Percentiles rank a stretch among this genome's conserved stretches.
These are phyloP conservation scores for Euphorbia lathyris DNA, from an alignment of 345 rosid genomes.

Conservation along the genomic window DNA sequence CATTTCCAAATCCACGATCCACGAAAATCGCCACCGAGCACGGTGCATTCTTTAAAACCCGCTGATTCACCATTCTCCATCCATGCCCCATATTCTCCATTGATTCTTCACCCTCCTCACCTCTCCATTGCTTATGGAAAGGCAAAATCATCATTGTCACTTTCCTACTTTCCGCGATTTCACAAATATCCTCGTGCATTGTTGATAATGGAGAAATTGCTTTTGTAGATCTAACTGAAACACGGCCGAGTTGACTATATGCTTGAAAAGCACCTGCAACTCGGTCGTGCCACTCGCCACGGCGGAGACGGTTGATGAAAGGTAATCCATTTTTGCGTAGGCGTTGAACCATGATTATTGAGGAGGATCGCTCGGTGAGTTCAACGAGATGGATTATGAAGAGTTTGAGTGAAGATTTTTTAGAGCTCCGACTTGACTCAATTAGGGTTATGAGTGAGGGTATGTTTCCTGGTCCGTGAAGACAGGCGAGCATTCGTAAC, in stretches of 20 bases:
- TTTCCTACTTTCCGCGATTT: slow-evolving; percentile 64
- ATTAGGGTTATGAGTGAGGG: slow-evolving; percentile 60
- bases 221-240: slow-evolving; percentile 57
- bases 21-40: slow-evolving; percentile 78
- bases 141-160: slow-evolving; percentile 63
- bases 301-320: slow-evolving; percentile 49
- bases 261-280: slow-evolving; percentile 61
- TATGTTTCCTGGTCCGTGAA: slow-evolving; percentile 61
- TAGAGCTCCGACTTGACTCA: slow-evolving; percentile 62
- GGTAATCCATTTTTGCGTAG: slow-evolving; percentile 68
- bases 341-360: slow-evolving; percentile 69
- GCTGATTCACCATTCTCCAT: slow-evolving; percentile 74
- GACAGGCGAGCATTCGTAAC: slow-evolving; percentile 67
- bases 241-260: slow-evolving; percentile 66
- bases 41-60: slow-evolving; percentile 62
- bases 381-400: slow-evolving; percentile 74
- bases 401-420: slow-evolving; percentile 55
- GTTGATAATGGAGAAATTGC: slow-evolving; percentile 56
- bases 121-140: slow-evolving; percentile 79
- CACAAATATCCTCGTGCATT: slow-evolving; percentile 83
- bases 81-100: slow-evolving; percentile 64
- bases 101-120: slow-evolving; percentile 36
- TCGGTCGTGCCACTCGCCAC: slow-evolving; percentile 53
- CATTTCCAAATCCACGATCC: slow-evolving; percentile 74
- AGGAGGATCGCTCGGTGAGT: slow-evolving; percentile 75